Percentiles rank a stretch among this genome's conserved stretches.
Evolutionary conservation across 2,329 filamentous ascomycete genomes (phyloP).

Genomic region (Taxawa tesnikishii): DNA sequence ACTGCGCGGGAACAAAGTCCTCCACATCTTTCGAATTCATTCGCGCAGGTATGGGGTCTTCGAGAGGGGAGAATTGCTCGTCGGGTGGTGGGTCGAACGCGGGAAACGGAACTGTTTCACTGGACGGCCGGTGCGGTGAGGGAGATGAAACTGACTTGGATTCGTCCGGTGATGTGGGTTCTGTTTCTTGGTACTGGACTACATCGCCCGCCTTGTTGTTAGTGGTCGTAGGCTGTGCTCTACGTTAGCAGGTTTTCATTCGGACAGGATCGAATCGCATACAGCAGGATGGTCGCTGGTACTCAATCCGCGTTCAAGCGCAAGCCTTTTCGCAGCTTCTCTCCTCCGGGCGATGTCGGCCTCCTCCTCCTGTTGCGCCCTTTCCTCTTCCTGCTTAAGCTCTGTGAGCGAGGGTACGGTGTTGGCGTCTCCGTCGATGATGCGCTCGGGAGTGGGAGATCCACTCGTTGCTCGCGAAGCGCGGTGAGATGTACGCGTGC

Average conservation of each 20-base stretch:
- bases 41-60: no score
- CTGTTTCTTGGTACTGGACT: no score
- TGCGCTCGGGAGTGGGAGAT: constrained; percentile 3
- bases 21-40: background rate
- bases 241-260: background rate
- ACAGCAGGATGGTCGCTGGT: constrained; percentile 3
- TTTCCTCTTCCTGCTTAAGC: constrained; percentile 46
- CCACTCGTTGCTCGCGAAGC: constrained; percentile 3
- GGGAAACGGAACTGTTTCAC: constrained; percentile 5
- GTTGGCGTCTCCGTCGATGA: constrained; percentile 9
- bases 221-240: background rate
- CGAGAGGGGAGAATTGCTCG: no score
- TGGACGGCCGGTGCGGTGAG: no score
- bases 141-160: no score
- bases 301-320: constrained; percentile 39
- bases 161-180: no score
- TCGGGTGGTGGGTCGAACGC: constrained; percentile 1
- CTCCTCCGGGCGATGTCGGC: constrained; percentile 39
- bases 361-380: constrained; percentile 42
- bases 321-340: constrained; percentile 42
- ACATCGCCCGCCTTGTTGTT: background rate
- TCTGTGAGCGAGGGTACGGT: constrained; percentile 38
- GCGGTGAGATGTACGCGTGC: constrained; percentile 19
- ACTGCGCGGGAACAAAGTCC: constrained; percentile 5
- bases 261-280: no score